Conservation (phyloP, 805 yeast genomes). For the Metschnikowia lochheadii region DNA sequence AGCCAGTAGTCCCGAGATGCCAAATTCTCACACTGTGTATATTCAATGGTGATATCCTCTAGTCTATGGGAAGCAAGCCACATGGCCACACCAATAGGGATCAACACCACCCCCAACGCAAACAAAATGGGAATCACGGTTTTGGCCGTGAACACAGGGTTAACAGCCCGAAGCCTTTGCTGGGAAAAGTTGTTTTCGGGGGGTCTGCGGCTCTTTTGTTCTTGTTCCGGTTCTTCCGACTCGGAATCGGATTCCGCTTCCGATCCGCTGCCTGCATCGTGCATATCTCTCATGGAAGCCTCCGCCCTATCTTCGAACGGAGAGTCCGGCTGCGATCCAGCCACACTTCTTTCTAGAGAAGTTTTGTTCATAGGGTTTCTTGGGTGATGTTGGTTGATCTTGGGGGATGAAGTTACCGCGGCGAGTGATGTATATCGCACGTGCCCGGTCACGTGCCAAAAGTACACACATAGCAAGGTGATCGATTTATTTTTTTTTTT, state of each 20-base stretch:
- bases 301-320: slow-evolving; percentile 14
- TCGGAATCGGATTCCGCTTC: slow-evolving; percentile 35
- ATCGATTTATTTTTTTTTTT: too few species aligned
- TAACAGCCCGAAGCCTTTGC: slow-evolving; percentile 50
- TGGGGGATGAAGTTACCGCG: too few species aligned
- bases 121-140: slow-evolving; percentile 40
- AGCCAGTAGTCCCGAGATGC: slow-evolving; percentile 33
- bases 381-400: too few species aligned
- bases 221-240: slow-evolving; percentile 34
- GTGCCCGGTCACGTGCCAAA: too few species aligned
- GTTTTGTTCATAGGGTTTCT: not conserved
- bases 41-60: slow-evolving; percentile 40
- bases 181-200: slow-evolving; percentile 57
- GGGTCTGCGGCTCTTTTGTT: slow-evolving; percentile 58
- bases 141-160: slow-evolving; percentile 41
- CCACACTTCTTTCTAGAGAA: not conserved
- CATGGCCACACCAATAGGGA: slow-evolving; percentile 46
- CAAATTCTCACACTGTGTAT: slow-evolving; percentile 36
- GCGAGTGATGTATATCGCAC: too few species aligned
- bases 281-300: slow-evolving; percentile 1
- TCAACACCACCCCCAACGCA: slow-evolving; percentile 36
- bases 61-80: slow-evolving; percentile 40
- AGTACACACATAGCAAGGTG: too few species aligned
- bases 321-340: slow-evolving; percentile 7
- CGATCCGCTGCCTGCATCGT: slow-evolving; percentile 8